Conservation (phyloP, 1,139 yeast species). For the Zygosaccharomyces sapae region DNA sequence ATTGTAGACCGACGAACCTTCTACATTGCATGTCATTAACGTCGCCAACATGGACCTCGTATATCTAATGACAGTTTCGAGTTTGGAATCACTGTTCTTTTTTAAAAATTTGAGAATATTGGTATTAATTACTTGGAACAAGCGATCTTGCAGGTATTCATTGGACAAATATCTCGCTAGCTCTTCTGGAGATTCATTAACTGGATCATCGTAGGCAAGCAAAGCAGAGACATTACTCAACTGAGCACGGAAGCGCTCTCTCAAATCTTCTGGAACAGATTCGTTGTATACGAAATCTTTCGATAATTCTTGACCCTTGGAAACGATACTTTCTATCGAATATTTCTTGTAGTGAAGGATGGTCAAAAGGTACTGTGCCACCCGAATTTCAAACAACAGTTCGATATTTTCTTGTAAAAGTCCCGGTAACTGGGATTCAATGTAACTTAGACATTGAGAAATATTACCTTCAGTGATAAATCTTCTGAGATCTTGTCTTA, state of each 20-base stretch:
- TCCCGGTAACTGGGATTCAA: constrained; percentile 45
- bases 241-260: constrained; percentile 34
- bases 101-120: constrained; percentile 26
- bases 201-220: constrained; percentile 51
- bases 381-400: constrained; percentile 52
- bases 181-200: constrained; percentile 31
- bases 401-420: constrained; percentile 42
- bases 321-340: constrained; percentile 40
- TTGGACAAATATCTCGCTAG: constrained; percentile 25
- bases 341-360: constrained; percentile 41
- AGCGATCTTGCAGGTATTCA: constrained; percentile 31
- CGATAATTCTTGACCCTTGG: constrained; percentile 47
- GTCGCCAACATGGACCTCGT: constrained; percentile 33
- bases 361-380: constrained; percentile 42
- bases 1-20: constrained; percentile 14
- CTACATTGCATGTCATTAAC: constrained; percentile 21
- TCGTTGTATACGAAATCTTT: constrained; percentile 36
- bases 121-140: constrained; percentile 31
- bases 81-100: constrained; percentile 29
- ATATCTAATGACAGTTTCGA: constrained; percentile 31
- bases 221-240: constrained; percentile 46
- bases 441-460: constrained; percentile 44
- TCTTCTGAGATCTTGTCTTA: constrained; percentile 52
- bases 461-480: constrained; percentile 47
- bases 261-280: constrained; percentile 21